phyloP scores from a whole-genome alignment of 2,329 filamentous ascomycete genomes.

The Zarea fungicola region DNA sequence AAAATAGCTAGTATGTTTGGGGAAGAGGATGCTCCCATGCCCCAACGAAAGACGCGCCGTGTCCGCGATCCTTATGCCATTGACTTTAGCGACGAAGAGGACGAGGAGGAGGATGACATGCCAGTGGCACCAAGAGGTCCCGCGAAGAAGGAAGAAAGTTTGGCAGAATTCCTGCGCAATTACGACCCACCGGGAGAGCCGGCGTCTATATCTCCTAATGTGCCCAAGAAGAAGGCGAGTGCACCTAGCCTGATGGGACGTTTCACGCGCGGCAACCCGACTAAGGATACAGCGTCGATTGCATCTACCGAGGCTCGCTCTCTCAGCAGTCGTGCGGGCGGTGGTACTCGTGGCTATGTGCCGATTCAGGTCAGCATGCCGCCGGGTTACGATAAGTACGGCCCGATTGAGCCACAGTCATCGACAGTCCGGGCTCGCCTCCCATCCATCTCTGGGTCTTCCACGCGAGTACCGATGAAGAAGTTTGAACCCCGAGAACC shows the following conservation, averaged over 20 bases:
- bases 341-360: slow-evolving; percentile 37
- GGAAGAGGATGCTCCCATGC: slow-evolving; percentile 52
- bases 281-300: slow-evolving; percentile 23
- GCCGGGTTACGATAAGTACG: slow-evolving; percentile 38
- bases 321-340: slow-evolving; percentile 35
- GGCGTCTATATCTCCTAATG: slow-evolving; percentile 29
- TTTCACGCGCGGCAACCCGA: slow-evolving; percentile 38
- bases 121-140: slow-evolving; percentile 32
- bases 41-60: slow-evolving; percentile 69
- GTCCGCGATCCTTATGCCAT: slow-evolving; percentile 92
- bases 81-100: slow-evolving; percentile 68
- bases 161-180: slow-evolving; percentile 69
- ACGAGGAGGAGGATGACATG: slow-evolving; percentile 49
- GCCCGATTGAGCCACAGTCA: slow-evolving; percentile 21
- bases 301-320: slow-evolving; percentile 27
- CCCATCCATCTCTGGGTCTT: slow-evolving; percentile 19
- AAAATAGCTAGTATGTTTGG: slow-evolving; percentile 37
- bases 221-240: slow-evolving; percentile 60
- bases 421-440: slow-evolving; percentile 16
- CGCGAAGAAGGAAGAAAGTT: slow-evolving; percentile 55
- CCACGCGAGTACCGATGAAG: slow-evolving; percentile 48
- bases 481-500: slow-evolving; percentile 54
- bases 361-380: slow-evolving; percentile 50
- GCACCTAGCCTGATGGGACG: slow-evolving; percentile 57
- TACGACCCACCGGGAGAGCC: slow-evolving; percentile 59